Evolutionary conservation across 768 basidiomycete species (phyloP).

Genomic region (Omphalotus guepiniiformis): DNA sequence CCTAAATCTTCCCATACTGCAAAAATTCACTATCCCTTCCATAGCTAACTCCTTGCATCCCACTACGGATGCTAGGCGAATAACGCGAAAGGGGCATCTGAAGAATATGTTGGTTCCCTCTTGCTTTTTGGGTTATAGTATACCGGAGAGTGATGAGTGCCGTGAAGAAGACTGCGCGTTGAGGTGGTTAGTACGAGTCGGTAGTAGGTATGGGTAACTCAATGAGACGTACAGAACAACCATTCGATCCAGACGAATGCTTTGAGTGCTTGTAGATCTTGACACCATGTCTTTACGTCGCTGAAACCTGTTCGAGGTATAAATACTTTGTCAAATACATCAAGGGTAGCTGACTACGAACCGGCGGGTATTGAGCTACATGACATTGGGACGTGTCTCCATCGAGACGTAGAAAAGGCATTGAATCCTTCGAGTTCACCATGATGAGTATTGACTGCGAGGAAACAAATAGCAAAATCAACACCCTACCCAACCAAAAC

Average conservation of each 20-base stretch:
- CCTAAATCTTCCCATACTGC: no score
- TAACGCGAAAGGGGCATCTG: slow-evolving; percentile 47
- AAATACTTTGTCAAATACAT: background rate
- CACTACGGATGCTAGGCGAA: slow-evolving; percentile 23
- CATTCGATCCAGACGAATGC: slow-evolving; percentile 59
- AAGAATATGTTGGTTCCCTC: slow-evolving; percentile 51
- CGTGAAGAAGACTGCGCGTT: slow-evolving; percentile 37
- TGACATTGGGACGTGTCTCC: slow-evolving; percentile 42
- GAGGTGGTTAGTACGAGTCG: background rate
- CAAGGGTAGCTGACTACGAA: slow-evolving; percentile 18
- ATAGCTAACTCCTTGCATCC: background rate
- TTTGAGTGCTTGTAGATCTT: slow-evolving; percentile 49
- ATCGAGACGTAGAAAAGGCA: slow-evolving; percentile 57
- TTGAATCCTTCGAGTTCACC: slow-evolving; percentile 53
- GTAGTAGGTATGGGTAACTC: background rate
- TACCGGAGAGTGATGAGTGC: slow-evolving; percentile 39
- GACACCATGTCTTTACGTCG: slow-evolving; percentile 49
- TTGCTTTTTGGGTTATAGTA: slow-evolving; percentile 35
- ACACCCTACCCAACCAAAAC: slow-evolving; percentile 49
- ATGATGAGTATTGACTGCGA: background rate
- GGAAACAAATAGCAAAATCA: background rate
- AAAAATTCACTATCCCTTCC: slow-evolving; percentile 3
- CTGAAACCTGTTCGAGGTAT: slow-evolving; percentile 28
- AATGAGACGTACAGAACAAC: slow-evolving; percentile 37
- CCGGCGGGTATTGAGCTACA: slow-evolving; percentile 47